Conservation (phyloP, 495 filamentous ascomycete genomes). For the Lasiosphaeris hirsuta region DNA sequence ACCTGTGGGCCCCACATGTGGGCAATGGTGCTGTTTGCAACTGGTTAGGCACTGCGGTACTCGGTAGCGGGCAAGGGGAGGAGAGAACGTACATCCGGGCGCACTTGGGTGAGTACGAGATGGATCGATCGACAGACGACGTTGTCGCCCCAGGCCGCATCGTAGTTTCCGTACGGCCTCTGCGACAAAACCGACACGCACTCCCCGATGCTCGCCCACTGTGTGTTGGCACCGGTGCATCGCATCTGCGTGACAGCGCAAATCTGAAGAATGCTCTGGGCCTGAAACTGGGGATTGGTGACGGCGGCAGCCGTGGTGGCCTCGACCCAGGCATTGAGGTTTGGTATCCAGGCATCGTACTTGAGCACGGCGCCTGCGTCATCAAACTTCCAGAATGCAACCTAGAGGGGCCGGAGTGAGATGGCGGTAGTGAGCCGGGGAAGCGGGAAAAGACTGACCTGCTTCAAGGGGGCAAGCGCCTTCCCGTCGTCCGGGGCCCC, state of each 20-base stretch:
- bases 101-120: constrained; percentile 33
- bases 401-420: constrained; percentile 6
- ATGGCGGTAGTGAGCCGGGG: background rate
- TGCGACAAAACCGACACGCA: constrained; percentile 25
- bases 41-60: background rate
- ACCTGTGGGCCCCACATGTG: constrained; percentile 39
- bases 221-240: constrained; percentile 33
- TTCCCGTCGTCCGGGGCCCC: constrained; percentile 24
- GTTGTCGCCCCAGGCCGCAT: constrained; percentile 42
- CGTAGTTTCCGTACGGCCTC: constrained; percentile 36
- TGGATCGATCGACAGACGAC: constrained; percentile 39
- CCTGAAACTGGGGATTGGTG: constrained; percentile 23
- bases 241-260: constrained; percentile 28
- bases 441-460: constrained; percentile 9
- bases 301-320: constrained; percentile 18
- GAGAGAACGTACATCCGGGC: constrained; percentile 32
- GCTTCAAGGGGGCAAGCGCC: constrained; percentile 30
- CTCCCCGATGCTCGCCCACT: constrained; percentile 28
- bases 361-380: constrained; percentile 30
- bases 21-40: constrained; percentile 34
- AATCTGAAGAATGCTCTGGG: constrained; percentile 25
- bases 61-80: background rate
- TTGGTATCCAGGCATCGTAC: constrained; percentile 39
- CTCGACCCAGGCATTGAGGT: constrained; percentile 32
- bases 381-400: constrained; percentile 38